Base-by-base conservation (phyloP, 1,284 basidiomycete genomes). In the Exobasidium cylindrosporum region DNA sequence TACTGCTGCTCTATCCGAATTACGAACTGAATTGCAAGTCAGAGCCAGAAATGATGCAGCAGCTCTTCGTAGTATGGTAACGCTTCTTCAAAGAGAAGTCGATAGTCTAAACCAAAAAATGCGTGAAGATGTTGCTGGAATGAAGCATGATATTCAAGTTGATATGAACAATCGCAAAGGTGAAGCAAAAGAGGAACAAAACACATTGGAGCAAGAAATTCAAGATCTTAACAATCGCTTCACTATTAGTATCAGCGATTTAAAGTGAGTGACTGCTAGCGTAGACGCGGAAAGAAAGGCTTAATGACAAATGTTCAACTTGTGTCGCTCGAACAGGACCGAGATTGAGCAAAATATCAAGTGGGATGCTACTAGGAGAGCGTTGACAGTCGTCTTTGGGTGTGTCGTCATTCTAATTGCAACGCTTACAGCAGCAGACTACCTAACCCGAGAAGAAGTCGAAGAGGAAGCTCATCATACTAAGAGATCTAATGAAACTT, bases 131-230 rank as follows among this genome's bases (percentile, higher is more conserved):
- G 83, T 98, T 46, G 87, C 85, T 26, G 88, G 86, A 40, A 83
- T 99, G 73, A 93, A 92, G 81, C 93, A 97, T 76, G 93, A 97
- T 74, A 90, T 95, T 62, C 92, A 97, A 80, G 92, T 98, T 85
- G 95, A 98, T 63, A 85, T 97, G 72, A 93, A 96, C 78, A 92
- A 88, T 67, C 85, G 94, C 63, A 97, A 95, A 83, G 90, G 89
- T 69, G 96, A 98, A 79, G 87, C 89, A n/a, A 90, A 88, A 77
- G 85, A 88, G 13, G 92, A 96, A 62, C 81, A 91, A 69, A 97
- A 96, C 82, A 85, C 85, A 49, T 87, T 89, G 72, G 93, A 95
- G 73, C 89, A 97, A 63, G 84, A 85, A 31, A 91, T 96, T 60
- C 93, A 97, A 86, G 94, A 80, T 44, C 68, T 80, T n/a, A 74